These are phyloP conservation scores for Saccharomycopsis synnaedendra DNA, from an alignment of 805 yeast species.

Conservation along the genomic window DNA sequence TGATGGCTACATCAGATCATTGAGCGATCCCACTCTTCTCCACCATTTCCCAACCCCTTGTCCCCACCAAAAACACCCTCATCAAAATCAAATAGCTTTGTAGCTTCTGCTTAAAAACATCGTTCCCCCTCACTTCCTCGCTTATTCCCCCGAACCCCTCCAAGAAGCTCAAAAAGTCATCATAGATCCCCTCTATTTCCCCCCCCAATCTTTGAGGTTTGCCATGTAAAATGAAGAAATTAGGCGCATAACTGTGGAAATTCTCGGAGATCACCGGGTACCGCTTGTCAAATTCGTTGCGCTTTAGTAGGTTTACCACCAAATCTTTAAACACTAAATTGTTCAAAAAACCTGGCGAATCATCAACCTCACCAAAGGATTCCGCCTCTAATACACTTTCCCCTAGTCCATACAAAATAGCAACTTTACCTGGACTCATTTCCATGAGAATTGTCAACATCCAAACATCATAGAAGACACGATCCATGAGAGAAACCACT, in stretches of 20 bases:
- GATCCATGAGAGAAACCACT: constrained; percentile 27
- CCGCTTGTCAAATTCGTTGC: constrained; percentile 10
- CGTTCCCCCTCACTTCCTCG: neutral
- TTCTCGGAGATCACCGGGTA: constrained; percentile 12
- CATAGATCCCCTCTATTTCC: constrained; percentile 1
- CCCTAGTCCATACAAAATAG: neutral
- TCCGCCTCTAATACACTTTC: neutral
- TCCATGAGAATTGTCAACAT: constrained; percentile 19
- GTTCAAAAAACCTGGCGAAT: neutral
- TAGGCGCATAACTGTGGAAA: constrained; percentile 8
- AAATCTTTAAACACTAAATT: constrained; percentile 5
- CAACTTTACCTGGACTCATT: neutral
- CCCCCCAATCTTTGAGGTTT: neutral
- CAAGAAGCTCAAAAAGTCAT: neutral
- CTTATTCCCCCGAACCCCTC: neutral
- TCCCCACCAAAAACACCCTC: constrained; percentile 6
- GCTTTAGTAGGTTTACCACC: constrained; percentile 1
- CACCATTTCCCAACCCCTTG: neutral
- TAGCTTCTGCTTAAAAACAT: constrained; percentile 5
- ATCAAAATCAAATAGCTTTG: constrained; percentile 13
- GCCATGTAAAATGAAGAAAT: neutral
- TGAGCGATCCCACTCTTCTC: too few relatives aligned
- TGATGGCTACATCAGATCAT: too few relatives aligned
- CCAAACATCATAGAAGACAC: constrained; percentile 32
- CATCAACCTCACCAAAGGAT: neutral